Base-by-base conservation (phyloP, 768 basidiomycete species). In the Phylloporus sp. region DNA sequence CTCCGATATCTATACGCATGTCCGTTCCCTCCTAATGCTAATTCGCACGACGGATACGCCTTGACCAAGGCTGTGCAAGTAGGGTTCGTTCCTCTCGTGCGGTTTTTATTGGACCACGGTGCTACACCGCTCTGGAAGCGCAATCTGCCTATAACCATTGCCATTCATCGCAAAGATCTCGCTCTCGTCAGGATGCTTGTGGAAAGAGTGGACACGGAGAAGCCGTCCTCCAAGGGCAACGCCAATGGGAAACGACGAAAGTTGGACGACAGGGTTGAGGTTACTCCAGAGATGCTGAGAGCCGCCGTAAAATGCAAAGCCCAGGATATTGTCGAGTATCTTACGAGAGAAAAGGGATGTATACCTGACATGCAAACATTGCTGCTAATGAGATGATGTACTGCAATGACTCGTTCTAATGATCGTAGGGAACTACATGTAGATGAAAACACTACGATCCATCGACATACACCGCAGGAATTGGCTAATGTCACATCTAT, bases 11-110 rank as follows among this genome's bases (percentile, higher is more conserved):
- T 90, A 15, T 81, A 76, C 56, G 49, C 60, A 20, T 57, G 59
- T 33, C 68, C 76, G 15, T 56, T 73, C 18, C 46, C 56, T 1
- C 76, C 81, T 1, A 69, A 82, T 24, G 59, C 75, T 11, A 80
- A 94, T 62, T 78, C 86, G 8, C 74, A 88, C 63, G 73, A 78
- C 3, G 94, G 93, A 1, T 96, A 93, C 59, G 83, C 86, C 0
- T 79, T 96, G 32, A 81, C 81, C 14, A 82, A 79, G 53, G 90
- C 93, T 2, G 87, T 91, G 2, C 72, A 82, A 29, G 80, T 77
- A 0, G 70, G 71, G 18, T 83, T 84, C 52, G 44, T 73, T 2
- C 80, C 82, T 4, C 77, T 96, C 8, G 71, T 92, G 1, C 69
- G 64, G 20, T 83, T 89, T 54, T 73, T 97, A 14, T 79, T 96